Base-by-base conservation (phyloP, 2,329 filamentous ascomycete species). In the Fusarium denticulatum region DNA sequence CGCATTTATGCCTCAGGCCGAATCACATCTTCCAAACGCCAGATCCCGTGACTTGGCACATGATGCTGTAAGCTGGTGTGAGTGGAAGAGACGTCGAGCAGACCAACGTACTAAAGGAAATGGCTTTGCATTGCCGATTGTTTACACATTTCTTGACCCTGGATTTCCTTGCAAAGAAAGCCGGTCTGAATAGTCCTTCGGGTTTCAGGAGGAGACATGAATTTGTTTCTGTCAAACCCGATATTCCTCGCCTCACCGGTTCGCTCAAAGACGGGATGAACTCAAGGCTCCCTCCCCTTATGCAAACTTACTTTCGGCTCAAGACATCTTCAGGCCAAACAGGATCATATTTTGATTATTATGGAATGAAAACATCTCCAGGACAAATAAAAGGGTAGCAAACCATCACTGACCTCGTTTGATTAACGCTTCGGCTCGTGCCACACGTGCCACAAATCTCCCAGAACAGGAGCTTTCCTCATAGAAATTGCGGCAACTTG, bases 1-100 rank as follows among this genome's bases (percentile, higher is more conserved):
- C 60, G 63, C 57, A 30, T 72, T 32, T 13, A 37, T 69, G 78
- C 75, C 78, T 79, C n/a, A 78, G 77, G 76, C 58, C 26, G 30
- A 15, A 24, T 4, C 3, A 8, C 11, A 9, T 3, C 1, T 5
- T 16, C 16, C 26, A 62, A 69, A 67, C 53, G 71, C 47, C 50
- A 28, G 24, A 55, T 39, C 73, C 28, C 60, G 72, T 77, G 72
- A 75, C 39, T 43, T 30, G 15, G 32, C 74, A 76, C 69, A 47
- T 75, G 70, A 69, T 47, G 22, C n/a, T 15, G n/a, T 18, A 6
- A 43, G 18, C 26, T 32, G 28, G 24, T 28, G 16, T 22, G 12
- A 46, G 39, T n/a, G 36, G 30, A n/a, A 53, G 43, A 28, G 36
- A 39, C 56, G 22, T 55, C 47, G 43, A 18, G 32, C 16, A 45